Base-by-base conservation (phyloP, 345 rosid genomes). In the Eucalyptus erythrocorys region DNA sequence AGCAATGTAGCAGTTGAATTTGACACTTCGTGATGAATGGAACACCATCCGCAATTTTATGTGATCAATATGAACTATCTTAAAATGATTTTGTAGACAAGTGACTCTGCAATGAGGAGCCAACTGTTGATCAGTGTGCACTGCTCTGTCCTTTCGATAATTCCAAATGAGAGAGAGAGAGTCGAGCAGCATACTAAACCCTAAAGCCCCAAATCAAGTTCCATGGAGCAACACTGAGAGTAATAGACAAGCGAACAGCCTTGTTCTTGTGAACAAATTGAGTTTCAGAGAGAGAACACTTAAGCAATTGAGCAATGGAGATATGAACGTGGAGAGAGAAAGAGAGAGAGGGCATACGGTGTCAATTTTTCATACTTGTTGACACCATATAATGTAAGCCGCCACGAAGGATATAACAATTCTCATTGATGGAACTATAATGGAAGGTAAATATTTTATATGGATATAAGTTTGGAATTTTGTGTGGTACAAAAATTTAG, bases 31-130 rank as follows among this genome's bases (percentile, higher is more conserved):
- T 0, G 53, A 50, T 50, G 21, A 50, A 50, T 50, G 2, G 0
- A 50, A 7, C 55, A 50, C 55, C 2, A 0, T 50, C 22, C 1
- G 0, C 22, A 1, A 49, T 50, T 50, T 0, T 50, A 0, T 0
- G 53, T 17, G 53, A 50, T 50, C 53, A 17, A 7, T 50, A 17
- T 50, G 55, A 50, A 50, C 55, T 3, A 50, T 50, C 55, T 50
- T 50, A 50, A 50, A 50, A 51, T 51, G 24, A 51, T 51, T 19
- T 51, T 19, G 24, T 51, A 17, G 19, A 51, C 10, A 3, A 51
- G 24, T 51, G 10, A 51, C 55, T 51, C 24, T 51, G 55, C 55
- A 0, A 6, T 51, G 55, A 51, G 55, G 55, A 19, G 55, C 2
- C 0, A 51, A 19, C 1, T 17, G 24, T 1, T 51, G 55, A 7